Evolutionary conservation across 257 asterid genomes (phyloP).

Genomic region (Solanum ossicruentum): DNA sequence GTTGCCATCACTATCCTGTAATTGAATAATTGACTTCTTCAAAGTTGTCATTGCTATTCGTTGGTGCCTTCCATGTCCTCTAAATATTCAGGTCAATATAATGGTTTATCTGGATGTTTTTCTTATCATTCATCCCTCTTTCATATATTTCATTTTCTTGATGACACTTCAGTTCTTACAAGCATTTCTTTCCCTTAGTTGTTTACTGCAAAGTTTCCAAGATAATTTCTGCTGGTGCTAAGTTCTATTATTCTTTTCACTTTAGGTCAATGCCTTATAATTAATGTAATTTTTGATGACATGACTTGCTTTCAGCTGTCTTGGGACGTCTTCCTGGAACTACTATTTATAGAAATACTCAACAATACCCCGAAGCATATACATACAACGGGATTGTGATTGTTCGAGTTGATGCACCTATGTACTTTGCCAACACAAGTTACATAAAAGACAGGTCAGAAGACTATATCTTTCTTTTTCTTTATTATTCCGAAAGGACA

Average conservation of each 20-base stretch:
- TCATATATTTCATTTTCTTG: not conserved
- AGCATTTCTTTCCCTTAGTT: not conserved
- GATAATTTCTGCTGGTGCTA: not conserved
- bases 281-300: not conserved
- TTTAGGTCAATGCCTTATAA: not conserved
- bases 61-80: not conserved
- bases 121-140: not conserved
- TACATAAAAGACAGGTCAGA: constrained; percentile 84
- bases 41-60: not conserved
- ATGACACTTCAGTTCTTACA: not conserved
- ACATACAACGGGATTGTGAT: constrained; percentile 90
- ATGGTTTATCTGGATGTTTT: not conserved
- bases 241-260: not conserved
- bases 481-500: not conserved
- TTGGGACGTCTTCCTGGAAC: constrained; percentile 99
- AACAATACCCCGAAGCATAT: constrained; percentile 96
- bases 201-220: not conserved
- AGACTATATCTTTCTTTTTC: not conserved
- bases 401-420: constrained; percentile 94
- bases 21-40: not conserved
- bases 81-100: not conserved
- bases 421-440: constrained; percentile 90
- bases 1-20: not conserved
- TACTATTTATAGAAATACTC: constrained; percentile 74
- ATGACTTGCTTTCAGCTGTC: constrained; percentile 48